A percentile compares a stretch with the other conserved stretches of the same genome.
Evolutionary conservation across 139 green algal genomes (phyloP).

Genomic region (Spirogloea muscicola): DNA sequence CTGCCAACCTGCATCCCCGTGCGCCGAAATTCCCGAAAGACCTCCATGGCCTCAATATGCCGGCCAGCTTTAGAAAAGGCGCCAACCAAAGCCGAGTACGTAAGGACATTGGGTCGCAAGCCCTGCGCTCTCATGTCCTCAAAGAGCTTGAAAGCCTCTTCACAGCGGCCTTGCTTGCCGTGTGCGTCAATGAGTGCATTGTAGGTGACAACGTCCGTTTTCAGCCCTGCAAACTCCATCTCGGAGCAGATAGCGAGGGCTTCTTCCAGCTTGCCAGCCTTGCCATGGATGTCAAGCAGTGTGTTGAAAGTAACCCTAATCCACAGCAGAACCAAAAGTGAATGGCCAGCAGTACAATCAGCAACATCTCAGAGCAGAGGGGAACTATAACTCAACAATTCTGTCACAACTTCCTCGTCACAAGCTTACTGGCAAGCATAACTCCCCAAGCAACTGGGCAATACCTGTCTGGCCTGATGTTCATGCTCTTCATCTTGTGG

Average conservation of each 20-base stretch:
- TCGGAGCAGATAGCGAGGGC: slow-evolving; percentile 6
- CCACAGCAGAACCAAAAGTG: too few species aligned
- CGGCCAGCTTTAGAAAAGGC: slow-evolving; percentile 11
- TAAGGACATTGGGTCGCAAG: slow-evolving; percentile 34
- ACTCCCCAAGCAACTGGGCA: too few species aligned
- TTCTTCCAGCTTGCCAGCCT: slow-evolving; percentile 24
- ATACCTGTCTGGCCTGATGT: slow-evolving; percentile 33
- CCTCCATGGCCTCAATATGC: slow-evolving; percentile 17
- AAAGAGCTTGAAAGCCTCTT: slow-evolving; percentile 27
- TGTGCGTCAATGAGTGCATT: slow-evolving; percentile 29
- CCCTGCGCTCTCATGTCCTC: slow-evolving; percentile 24
- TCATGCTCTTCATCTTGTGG: slow-evolving; percentile 12
- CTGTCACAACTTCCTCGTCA: too few species aligned
- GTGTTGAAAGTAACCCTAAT: slow-evolving; percentile 43
- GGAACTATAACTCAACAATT: too few species aligned
- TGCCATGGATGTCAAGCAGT: slow-evolving; percentile 42
- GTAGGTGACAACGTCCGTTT: slow-evolving; percentile 30
- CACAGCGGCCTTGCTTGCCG: not conserved
- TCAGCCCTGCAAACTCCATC: slow-evolving; percentile 24
- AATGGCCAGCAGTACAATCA: too few species aligned
- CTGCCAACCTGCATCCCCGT: slow-evolving; percentile 25
- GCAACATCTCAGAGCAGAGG: too few species aligned
- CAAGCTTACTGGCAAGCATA: too few species aligned
- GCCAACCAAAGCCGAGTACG: slow-evolving; percentile 14
- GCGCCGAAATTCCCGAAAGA: slow-evolving; percentile 4